Base-by-base conservation (phyloP, 495 filamentous ascomycete species). In the Aspergillus steynii region DNA sequence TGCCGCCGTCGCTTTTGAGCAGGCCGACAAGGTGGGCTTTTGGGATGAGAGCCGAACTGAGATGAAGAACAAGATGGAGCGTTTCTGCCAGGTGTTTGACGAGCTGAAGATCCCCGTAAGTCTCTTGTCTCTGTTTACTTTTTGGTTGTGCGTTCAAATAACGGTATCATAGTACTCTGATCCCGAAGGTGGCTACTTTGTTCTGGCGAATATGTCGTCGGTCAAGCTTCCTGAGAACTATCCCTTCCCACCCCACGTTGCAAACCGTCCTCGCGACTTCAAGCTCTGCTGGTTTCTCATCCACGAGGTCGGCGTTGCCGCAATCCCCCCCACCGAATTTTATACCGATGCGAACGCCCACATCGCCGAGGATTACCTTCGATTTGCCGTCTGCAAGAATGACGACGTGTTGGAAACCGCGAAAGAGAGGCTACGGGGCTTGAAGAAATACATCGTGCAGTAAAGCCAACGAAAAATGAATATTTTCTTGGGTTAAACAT, bases 361-460 rank as follows among this genome's bases (percentile, higher is more conserved):
- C 61, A 87, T 96, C 66, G 95, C 87, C 4, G 90, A 96, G 82
- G 89, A 97, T 69, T 99, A 93, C 72, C 78, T 99, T 63, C 80
- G 95, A 46, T 99, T 99, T 76, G 95, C 95, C 2, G 94, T 99
- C 9, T 99, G 95, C 77, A 99, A 99, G 83, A 83, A 96, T 27
- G 93, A 99, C 70, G 83, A 91, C 42, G 85, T 99, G 12, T 75
- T 99, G 9, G 93, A 96, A 75, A 85, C 81, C 49, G 95, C 95
- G 2, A 96, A 97, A 82, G 91, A 96, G 74, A 81, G 93, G 67
- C 72, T 99, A 65, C 82, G 92, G 61, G 92, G 88, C 25, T 69
- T 99, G 81, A 96, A 87, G 83, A 88, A 89, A 78, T 96, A 89
- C 69, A 92, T 89, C 59, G 61, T 60, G 28, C 61, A 73, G 65